Conservation (phyloP, 1,139 yeast genomes). For the Taphrina confusa region DNA sequence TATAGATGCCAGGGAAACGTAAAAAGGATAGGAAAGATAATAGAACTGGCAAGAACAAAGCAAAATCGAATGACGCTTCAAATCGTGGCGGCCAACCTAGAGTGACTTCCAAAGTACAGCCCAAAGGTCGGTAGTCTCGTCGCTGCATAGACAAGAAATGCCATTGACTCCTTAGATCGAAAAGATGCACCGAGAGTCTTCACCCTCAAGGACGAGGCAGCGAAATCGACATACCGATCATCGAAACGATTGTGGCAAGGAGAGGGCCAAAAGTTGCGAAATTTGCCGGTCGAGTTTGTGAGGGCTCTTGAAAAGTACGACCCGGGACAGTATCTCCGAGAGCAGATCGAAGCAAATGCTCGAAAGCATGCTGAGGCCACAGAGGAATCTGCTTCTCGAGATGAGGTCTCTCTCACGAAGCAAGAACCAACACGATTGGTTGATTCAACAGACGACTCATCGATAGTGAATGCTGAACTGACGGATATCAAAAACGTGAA, state of each 20-base stretch:
- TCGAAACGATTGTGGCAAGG: slow-evolving; percentile 34
- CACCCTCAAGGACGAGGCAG: slow-evolving; percentile 25
- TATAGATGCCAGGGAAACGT: slow-evolving; percentile 28
- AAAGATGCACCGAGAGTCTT: neutral
- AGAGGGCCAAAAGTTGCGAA: slow-evolving; percentile 23
- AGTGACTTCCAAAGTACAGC: neutral
- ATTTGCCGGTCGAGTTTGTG: slow-evolving; percentile 25
- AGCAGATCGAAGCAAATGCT: slow-evolving; percentile 18
- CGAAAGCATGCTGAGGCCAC: no score
- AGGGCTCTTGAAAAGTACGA: slow-evolving; percentile 23
- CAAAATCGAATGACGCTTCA: neutral
- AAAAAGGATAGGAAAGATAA: slow-evolving; percentile 20
- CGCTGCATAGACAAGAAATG: neutral
- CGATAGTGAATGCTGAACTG: no score
- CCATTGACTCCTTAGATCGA: slow-evolving; percentile 2
- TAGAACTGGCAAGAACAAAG: slow-evolving; percentile 8
- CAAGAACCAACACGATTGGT: no score
- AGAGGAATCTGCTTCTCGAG: no score
- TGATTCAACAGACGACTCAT: no score
- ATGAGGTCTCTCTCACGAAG: no score
- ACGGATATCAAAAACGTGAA: no score
- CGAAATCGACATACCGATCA: slow-evolving; percentile 7
- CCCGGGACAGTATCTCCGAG: slow-evolving; percentile 27
- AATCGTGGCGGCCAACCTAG: neutral
- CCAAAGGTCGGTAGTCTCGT: slow-evolving; percentile 5